These are phyloP conservation scores for Microdochium paspali DNA, from an alignment of 2,329 filamentous ascomycete species.

Conservation along the genomic window DNA sequence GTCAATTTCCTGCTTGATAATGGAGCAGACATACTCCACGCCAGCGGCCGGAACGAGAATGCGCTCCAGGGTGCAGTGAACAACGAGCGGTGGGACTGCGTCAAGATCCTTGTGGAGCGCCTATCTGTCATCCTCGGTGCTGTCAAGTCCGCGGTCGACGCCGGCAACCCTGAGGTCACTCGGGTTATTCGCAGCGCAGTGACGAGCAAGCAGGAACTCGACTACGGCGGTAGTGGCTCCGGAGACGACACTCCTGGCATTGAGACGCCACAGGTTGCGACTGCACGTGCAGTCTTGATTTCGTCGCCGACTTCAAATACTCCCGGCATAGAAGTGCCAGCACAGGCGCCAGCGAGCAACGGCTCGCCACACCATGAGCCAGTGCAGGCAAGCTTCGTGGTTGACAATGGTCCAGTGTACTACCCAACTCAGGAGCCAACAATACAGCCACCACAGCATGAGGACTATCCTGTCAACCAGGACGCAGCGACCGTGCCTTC, in stretches of 20 bases:
- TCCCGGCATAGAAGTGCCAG: background rate
- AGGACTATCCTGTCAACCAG: slow-evolving; percentile 3
- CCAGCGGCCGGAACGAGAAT: slow-evolving; percentile 17
- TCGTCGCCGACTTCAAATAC: background rate
- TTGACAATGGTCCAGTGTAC: background rate
- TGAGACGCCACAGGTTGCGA: background rate
- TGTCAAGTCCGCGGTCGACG: slow-evolving; percentile 18
- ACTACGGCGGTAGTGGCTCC: slow-evolving; percentile 13
- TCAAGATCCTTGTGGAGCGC: slow-evolving; percentile 18
- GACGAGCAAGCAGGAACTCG: slow-evolving; percentile 16
- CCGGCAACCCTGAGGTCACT: slow-evolving; percentile 16
- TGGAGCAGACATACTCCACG: slow-evolving; percentile 24
- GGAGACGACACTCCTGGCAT: background rate
- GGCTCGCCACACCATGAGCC: background rate
- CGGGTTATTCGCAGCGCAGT: slow-evolving; percentile 16
- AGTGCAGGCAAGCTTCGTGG: background rate
- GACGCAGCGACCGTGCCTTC: slow-evolving; percentile 4
- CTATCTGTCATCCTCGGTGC: slow-evolving; percentile 18
- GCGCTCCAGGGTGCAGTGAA: slow-evolving; percentile 19
- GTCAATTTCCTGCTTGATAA: slow-evolving; percentile 23
- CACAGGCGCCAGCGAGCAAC: background rate
- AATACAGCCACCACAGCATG: background rate
- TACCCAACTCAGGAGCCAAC: background rate
- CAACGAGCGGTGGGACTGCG: slow-evolving; percentile 13
- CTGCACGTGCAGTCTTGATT: background rate